phyloP scores from a whole-genome alignment of 306 rosid species.

The Casuarina equisetifolia region DNA sequence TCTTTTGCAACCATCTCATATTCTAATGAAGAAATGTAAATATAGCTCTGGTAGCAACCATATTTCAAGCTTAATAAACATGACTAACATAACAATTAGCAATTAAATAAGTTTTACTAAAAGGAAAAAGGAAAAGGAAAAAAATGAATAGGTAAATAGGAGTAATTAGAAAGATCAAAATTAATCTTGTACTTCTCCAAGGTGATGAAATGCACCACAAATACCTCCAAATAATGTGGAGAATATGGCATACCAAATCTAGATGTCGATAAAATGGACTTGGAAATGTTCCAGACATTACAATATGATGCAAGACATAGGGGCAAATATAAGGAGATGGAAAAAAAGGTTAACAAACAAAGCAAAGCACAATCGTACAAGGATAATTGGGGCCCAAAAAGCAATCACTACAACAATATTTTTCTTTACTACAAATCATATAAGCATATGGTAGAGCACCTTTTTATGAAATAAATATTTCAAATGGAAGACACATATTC shows the following conservation, averaged over 20 bases:
- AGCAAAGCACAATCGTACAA: constrained; percentile 50
- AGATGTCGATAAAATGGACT: constrained; percentile 98
- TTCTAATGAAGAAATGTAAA: background rate
- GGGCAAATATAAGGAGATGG: background rate
- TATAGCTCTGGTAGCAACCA: background rate
- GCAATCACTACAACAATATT: constrained; percentile 94
- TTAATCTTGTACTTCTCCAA: constrained; percentile 73
- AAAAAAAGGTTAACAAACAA: constrained; percentile 7
- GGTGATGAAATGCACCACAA: constrained; percentile 96
- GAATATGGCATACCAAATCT: constrained; percentile 98
- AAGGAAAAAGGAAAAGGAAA: too few species aligned
- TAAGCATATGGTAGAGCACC: constrained; percentile 18
- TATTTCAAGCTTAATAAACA: background rate
- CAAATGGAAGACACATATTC: constrained; percentile 16
- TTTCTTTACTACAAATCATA: constrained; percentile 72
- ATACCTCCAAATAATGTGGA: constrained; percentile 93
- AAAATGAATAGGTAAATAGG: background rate
- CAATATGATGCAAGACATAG: background rate
- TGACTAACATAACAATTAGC: background rate
- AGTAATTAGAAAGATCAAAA: background rate
- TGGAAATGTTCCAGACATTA: constrained; percentile 20
- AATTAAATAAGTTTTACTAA: background rate
- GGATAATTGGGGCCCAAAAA: constrained; percentile 96
- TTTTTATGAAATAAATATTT: constrained; percentile 18
- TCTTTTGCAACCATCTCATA: background rate